Percentiles rank a stretch among this genome's conserved stretches.
Conservation (phyloP, 352 stramenopile genomes). For the Blastocystis sp. region DNA sequence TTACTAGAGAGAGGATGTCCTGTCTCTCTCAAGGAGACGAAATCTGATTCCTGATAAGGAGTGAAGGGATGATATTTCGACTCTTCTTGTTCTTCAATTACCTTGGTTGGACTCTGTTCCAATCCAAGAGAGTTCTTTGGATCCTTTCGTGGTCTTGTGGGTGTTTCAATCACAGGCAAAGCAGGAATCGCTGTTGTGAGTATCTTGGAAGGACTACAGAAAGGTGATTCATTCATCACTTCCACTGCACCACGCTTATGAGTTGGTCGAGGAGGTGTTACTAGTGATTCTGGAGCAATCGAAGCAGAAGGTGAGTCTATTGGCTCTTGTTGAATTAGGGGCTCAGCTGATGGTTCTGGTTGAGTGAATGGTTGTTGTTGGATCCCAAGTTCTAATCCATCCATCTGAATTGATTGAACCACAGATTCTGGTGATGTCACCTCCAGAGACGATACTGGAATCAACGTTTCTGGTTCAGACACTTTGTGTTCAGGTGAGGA, state of each 20-base stretch:
- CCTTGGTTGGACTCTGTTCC: constrained; percentile 22
- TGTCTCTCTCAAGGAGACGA: neutral
- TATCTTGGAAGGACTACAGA: neutral
- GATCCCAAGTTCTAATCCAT: too few relatives aligned
- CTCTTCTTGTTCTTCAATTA: neutral
- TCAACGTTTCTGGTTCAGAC: neutral
- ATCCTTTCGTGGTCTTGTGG: neutral
- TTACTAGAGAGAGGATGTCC: neutral
- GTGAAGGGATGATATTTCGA: neutral
- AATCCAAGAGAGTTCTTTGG: neutral
- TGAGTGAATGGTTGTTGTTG: too few relatives aligned
- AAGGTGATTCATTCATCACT: neutral
- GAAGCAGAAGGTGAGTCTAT: too few relatives aligned
- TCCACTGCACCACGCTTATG: neutral
- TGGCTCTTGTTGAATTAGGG: too few relatives aligned
- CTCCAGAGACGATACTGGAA: neutral
- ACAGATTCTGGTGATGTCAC: neutral
- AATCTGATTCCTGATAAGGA: neutral
- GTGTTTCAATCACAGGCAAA: neutral
- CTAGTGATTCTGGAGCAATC: neutral
- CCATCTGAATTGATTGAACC: too few relatives aligned
- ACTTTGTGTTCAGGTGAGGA: too few relatives aligned
- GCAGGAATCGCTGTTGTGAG: neutral
- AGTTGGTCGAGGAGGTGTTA: neutral
- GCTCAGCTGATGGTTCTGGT: too few relatives aligned